Evolutionary conservation across 371 early-diverging fungal species (phyloP).

Genomic region (Mortierella sp.): DNA sequence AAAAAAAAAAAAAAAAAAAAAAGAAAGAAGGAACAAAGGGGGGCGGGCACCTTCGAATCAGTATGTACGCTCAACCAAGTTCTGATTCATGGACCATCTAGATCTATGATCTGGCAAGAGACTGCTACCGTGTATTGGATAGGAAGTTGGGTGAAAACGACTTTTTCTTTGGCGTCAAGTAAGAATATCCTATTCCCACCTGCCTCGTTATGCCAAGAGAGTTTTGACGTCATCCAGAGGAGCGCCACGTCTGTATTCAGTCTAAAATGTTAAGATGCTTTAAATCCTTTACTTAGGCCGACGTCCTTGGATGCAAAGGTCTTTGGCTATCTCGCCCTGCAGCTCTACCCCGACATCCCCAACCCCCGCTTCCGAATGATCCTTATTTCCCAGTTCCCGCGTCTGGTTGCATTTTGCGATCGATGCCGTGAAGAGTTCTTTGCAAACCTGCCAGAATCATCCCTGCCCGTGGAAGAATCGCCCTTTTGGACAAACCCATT

Average conservation of each 20-base stretch:
- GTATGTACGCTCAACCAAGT: too few species aligned
- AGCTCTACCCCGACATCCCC: constrained; percentile 72
- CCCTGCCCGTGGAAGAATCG: constrained; percentile 56
- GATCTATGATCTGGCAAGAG: constrained; percentile 68
- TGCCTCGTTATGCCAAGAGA: too few species aligned
- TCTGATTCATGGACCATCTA: constrained; percentile 29
- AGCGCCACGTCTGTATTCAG: too few species aligned
- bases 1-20: too few species aligned
- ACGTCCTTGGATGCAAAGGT: constrained; percentile 74
- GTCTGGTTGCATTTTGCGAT: constrained; percentile 68
- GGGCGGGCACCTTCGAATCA: too few species aligned
- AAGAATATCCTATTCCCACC: constrained; percentile 12
- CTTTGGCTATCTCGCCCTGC: constrained; percentile 76
- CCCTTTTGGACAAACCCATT: constrained; percentile 65
- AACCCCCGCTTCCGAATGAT: constrained; percentile 71
- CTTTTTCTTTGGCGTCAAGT: constrained; percentile 76
- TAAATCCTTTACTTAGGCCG: constrained; percentile 47
- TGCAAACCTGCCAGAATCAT: constrained; percentile 35
- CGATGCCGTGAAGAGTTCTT: constrained; percentile 58
- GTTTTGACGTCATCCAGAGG: too few species aligned
- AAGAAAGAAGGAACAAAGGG: too few species aligned
- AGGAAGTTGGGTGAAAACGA: constrained; percentile 68
- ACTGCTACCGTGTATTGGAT: constrained; percentile 67
- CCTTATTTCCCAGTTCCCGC: constrained; percentile 67
- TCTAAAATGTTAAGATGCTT: too few species aligned